Evolutionary conservation across 768 basidiomycete genomes (phyloP).

Genomic region (Auricularia sp.): DNA sequence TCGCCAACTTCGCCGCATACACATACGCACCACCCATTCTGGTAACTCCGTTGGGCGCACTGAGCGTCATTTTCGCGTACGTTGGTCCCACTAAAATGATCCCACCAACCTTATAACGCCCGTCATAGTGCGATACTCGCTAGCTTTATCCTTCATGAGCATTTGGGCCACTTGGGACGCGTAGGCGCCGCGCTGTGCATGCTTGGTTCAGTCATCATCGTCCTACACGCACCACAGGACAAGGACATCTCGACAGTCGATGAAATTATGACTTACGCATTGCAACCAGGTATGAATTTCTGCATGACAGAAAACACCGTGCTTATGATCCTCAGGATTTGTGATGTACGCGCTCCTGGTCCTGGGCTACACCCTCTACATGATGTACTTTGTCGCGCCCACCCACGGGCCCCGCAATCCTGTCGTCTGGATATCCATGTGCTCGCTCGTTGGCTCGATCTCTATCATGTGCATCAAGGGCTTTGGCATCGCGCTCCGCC

Average conservation of each 20-base stretch:
- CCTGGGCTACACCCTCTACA: conserved; percentile 26
- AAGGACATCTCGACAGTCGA: conserved; percentile 38
- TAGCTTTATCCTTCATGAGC: conserved; percentile 33
- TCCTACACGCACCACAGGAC: conserved; percentile 39
- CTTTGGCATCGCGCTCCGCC: conserved; percentile 37
- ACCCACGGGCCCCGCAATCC: conserved; percentile 33
- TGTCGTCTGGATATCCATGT: conserved; percentile 39
- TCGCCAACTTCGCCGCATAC: conserved; percentile 40
- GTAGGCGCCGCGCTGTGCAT: conserved; percentile 22
- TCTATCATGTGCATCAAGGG: conserved; percentile 41
- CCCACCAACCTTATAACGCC: background rate
- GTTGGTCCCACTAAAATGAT: background rate
- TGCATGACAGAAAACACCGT: conserved; percentile 4
- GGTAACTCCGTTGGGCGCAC: conserved; percentile 37
- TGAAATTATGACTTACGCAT: conserved; percentile 35
- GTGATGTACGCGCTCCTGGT: conserved; percentile 29
- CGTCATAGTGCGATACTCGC: conserved; percentile 33
- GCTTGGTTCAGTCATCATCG: conserved; percentile 34
- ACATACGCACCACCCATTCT: conserved; percentile 39
- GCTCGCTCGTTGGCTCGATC: conserved; percentile 36
- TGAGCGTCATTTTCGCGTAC: conserved; percentile 37
- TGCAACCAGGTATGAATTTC: conserved; percentile 25
- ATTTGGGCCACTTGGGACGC: conserved; percentile 22
- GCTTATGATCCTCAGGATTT: conserved; percentile 26
- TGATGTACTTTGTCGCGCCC: conserved; percentile 34